Base-by-base conservation (phyloP, 2,329 filamentous ascomycete genomes). In the Diaporthe sp. region DNA sequence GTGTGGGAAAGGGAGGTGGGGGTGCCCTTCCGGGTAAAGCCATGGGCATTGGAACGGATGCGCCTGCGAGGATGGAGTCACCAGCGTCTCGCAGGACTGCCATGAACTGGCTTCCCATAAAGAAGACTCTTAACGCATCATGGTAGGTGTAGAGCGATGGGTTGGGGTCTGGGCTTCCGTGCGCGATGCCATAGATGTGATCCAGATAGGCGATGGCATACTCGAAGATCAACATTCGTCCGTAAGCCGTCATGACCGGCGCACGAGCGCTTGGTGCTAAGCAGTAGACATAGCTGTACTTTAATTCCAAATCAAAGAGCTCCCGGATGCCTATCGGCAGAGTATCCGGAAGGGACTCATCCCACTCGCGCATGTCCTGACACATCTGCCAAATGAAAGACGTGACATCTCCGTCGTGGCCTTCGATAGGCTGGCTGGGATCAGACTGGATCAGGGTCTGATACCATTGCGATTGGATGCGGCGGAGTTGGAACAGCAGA, bases 211-310 rank as follows among this genome's bases (percentile, higher is more conserved):
- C 90, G 77, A 96, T 91, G 76, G 92, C 92, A 79, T 97, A 93
- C 81, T 98, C 95, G 81, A 97, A 97, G 53, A 98, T 94, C 32
- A 97, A 87, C 39, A 92, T 87, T 75, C 95, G 94, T 50, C 92
- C 93, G 80, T 96, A 95, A 59, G 94, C 90, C 4, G 91, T 92
- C 66, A 96, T 91, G 30, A 90, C 87, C 0, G 94, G 94, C 4
- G 94, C 91, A 59, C 93, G 89, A 1, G 92, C 91, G 47, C 93
- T 96, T 0, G 95, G 94, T 0, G 95, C 95, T 10, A 98, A 89
- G 73, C 96, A 94, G 81, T 98, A 95, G 32, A 98, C 93, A 78
- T 95, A 97, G 80, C 94, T 97, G 85, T 98, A 98, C 61, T 96
- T 90, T 55, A 97, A 73, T 81, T 99, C 97, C 22, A 98, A 90